A percentile compares a stretch with the other conserved stretches of the same genome.
Evolutionary conservation across 306 rosid species (phyloP).

Genomic region (Glycyrrhiza uralensis): DNA sequence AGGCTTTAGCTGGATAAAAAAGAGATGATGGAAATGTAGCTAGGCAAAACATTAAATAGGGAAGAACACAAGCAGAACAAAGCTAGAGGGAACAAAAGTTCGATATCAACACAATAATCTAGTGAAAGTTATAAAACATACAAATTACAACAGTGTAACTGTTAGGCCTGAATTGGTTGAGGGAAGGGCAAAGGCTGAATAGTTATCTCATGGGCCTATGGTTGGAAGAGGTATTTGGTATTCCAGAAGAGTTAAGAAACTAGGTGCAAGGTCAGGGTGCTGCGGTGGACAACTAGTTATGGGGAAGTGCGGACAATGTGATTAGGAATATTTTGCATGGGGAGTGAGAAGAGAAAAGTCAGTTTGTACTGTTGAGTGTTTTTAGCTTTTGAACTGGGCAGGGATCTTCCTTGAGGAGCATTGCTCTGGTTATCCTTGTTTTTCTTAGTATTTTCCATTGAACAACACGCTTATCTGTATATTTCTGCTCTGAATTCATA

Average conservation of each 20-base stretch:
- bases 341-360: background rate
- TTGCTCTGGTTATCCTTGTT: background rate
- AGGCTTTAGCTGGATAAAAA: background rate
- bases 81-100: background rate
- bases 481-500: background rate
- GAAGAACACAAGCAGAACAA: background rate
- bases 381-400: no score
- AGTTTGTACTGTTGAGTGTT: background rate
- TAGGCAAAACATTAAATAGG: background rate
- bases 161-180: background rate
- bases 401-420: background rate
- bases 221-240: no score
- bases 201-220: background rate
- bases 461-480: background rate
- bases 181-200: background rate
- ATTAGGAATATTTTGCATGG: no score
- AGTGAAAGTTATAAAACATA: background rate
- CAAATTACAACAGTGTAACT: background rate
- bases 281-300: background rate
- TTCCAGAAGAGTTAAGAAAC: background rate
- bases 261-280: background rate
- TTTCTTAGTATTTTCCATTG: background rate
- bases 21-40: background rate
- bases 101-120: background rate
- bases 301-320: no score